A percentile compares a stretch with the other conserved stretches of the same genome.
These are phyloP conservation scores for Parietichytrium sp. DNA, from an alignment of 108 stramenopile genomes.

Conservation along the genomic window DNA sequence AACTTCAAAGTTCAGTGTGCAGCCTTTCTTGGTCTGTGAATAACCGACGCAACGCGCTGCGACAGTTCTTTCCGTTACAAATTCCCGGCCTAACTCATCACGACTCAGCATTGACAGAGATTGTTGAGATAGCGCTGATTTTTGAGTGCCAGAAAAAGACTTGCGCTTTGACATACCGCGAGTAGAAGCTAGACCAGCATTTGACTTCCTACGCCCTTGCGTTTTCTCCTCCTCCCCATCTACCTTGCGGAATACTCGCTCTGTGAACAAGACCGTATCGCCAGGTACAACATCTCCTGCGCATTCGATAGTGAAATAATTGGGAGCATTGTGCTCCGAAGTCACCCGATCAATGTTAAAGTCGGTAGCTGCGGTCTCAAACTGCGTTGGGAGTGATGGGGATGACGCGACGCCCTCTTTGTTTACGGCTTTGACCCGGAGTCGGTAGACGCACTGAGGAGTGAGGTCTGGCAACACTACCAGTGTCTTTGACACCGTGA, in stretches of 20 bases:
- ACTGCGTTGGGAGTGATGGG: neutral
- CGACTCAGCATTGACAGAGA: neutral
- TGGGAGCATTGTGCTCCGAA: neutral
- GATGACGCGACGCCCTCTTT: neutral
- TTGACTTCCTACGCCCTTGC: neutral
- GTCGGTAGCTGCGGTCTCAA: neutral
- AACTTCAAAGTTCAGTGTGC: neutral
- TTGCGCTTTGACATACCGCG: neutral
- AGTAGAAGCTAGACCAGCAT: neutral
- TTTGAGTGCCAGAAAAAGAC: neutral
- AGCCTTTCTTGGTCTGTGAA: neutral
- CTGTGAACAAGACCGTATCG: conserved; percentile 18
- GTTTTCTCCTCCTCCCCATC: neutral
- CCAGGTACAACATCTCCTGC: neutral
- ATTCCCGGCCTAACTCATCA: neutral
- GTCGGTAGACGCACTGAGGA: neutral
- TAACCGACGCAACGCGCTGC: neutral
- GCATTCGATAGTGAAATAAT: neutral
- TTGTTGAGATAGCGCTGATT: neutral
- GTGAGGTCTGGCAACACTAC: neutral
- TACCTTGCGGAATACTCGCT: neutral
- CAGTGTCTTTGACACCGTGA: conserved; percentile 5
- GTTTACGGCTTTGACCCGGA: neutral
- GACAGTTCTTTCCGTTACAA: conserved; percentile 1
- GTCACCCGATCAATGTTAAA: neutral